Base-by-base conservation (phyloP, 768 basidiomycete genomes). In the Xerocomellus chrysenteron region DNA sequence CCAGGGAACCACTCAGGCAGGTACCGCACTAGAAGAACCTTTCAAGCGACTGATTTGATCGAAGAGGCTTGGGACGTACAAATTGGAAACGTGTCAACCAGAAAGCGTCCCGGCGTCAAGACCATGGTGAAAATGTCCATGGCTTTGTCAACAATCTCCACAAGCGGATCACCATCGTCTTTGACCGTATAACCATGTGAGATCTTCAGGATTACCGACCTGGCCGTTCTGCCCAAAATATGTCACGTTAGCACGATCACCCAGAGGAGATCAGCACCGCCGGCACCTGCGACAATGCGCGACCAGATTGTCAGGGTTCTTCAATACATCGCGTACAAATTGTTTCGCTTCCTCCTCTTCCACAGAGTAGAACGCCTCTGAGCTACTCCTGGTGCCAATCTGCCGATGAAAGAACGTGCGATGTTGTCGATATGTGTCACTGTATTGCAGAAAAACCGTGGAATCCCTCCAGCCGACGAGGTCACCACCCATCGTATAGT, bases 131-230 rank as follows among this genome's bases (percentile, higher is more conserved):
- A 45, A 17, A 55, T 56, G 0, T 52, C 40, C 36, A 68, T 59
- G 2, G 65, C 67, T 17, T 57, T 55, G 39, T 74, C 62, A 9
- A 68, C 68, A 33, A 64, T 49, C 26, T 66, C 46, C 14, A 75
- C 61, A 26, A 73, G 69, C 0, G 71, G 73, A 57, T 78, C 77
- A 26, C 65, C 44, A 2, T 64, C 57, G 4, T 63, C 58, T 49
- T 65, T 37, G 16, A 74, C 70, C 12, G 69, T 60, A 19, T 76
- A 66, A 3, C 77, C 78, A 47, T 78, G 71, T 1, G 73, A 73
- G 16, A 73, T 63, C 19, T 60, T 66, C 54, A 71, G 58, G 56
- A 78, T 74, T 14, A 69, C 60, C 4, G 74, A 66, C 0, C 73
- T 73, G 0, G 72, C 66, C 51, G 68, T 59, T 40, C 79, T 79